Base-by-base conservation (phyloP, 345 rosid species). In the Crucihimalaya himalaica region DNA sequence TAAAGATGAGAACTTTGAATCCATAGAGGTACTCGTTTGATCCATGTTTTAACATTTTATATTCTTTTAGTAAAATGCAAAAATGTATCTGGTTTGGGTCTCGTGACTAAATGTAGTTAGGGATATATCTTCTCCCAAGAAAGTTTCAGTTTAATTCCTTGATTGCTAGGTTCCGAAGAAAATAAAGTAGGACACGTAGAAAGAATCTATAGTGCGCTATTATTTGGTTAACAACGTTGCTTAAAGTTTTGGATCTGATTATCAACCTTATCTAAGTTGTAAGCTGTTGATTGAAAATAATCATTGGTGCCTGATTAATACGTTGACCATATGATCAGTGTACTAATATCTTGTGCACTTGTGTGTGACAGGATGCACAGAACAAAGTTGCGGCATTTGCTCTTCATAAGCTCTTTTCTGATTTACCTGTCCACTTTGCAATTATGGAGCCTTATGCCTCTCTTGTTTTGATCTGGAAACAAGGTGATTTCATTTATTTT, bases 371-470 rank as follows among this genome's bases (percentile, higher is more conserved):
- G 97, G 98, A 90, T 81, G 96, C 92, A 68, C 98, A 93, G 78
- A 93, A 90, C 59, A 84, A 80, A 80, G 86, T 85, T 56, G 97
- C 97, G 10, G 88, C 97, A 71, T 86, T 83, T 75, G 89, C 98
- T 66, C 90, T 93, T 58, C 80, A 82, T 78, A 83, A 85, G 69
- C 75, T 93, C 14, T 90, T 93, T 83, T 85, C 93, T 13, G 91
- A 93, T 78, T 77, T 85, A 66, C 97, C 98, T n/a, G 62, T 87
- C 77, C 87, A 93, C 77, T 80, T 89, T 54, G 83, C 80, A 70
- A 80, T 89, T 32, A 83, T 73, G 2, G 88, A 90, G 75, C 97
- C 97, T 10, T 90, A 89, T 78, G 88, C 88, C 42, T 89, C 93
- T 14, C 86, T 89, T 66, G 76, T 84, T 60, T 63, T 89, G 80